Evolutionary conservation across 2,329 filamentous ascomycete genomes (phyloP).

Genomic region (Periconia macrospinosa): DNA sequence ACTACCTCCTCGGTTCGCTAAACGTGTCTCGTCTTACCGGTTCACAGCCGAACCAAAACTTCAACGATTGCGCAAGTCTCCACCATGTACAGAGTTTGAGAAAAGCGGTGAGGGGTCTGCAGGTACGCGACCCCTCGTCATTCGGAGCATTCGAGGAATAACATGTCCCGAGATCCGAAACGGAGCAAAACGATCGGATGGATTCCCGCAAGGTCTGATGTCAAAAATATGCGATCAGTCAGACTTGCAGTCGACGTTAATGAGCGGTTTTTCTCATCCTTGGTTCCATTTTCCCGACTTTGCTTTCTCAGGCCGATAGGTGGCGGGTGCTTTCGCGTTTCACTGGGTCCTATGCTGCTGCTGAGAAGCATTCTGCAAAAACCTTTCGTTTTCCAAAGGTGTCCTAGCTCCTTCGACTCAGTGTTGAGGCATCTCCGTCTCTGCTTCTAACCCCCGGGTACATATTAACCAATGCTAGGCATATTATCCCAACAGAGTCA

Average conservation of each 20-base stretch:
- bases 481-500: neutral
- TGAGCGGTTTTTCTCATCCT: neutral
- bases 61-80: slow-evolving; percentile 15
- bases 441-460: neutral
- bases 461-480: neutral
- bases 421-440: neutral
- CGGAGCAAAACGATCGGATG: neutral
- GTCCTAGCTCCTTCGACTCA: neutral
- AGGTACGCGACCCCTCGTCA: slow-evolving; percentile 23
- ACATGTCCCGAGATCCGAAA: neutral
- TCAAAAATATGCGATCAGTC: neutral
- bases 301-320: neutral
- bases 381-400: neutral
- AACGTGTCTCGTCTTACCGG: slow-evolving; percentile 20
- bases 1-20: neutral
- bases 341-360: no score
- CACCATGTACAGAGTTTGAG: slow-evolving; percentile 10
- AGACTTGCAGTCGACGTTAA: neutral
- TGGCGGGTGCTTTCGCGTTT: no score
- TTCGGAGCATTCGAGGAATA: neutral
- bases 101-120: slow-evolving; percentile 22
- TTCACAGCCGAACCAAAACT: slow-evolving; percentile 24
- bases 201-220: neutral
- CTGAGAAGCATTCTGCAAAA: neutral
- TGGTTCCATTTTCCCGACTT: slow-evolving; percentile 4